Evolutionary conservation across 108 stramenopile genomes (phyloP), one percentile per base, ranked within the genome.

Genomic region (Bacterosira constricta): DNA sequence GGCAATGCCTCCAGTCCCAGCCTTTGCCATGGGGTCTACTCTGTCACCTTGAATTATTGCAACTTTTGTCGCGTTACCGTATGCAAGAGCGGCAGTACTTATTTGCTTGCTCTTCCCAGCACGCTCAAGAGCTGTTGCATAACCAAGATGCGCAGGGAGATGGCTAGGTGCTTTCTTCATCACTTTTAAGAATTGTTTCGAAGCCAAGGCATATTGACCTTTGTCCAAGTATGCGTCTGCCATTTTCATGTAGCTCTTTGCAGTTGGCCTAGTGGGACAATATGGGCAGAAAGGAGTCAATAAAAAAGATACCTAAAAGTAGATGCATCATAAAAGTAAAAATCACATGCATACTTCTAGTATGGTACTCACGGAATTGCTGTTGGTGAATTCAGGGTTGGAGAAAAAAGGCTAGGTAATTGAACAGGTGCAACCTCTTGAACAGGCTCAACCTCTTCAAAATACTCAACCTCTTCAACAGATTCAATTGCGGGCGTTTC

Each of bases 171-270:
- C 69, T 52, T 83, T 83, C 67, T 73, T 74, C 0, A 79, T 78
- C 9, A 83, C 82, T 38, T 83, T 83, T 73, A 80, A 57, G 60
- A 83, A 83, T 60, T 83, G 82, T 34, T 83, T 83, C 30, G 82
- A 79, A 6, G 82, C 82, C 30, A 79, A 32, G 27, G 54, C 12
- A 49, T 60, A 79, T 17, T 83, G 69, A 23, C 76, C 67, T 52
- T 83, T 83, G 54, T 83, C 77, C 2, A 83, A 35, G 27, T 83
- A 83, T 11, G 82, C 82, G 56, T 83, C 82, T 49, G 82, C 82
- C 51, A 83, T 79, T 79, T 83, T 83, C 82, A 83, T 83, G 21
- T 83, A 83, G 42, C 70, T 72, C 44, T 63, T 80, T 31, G 79
- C 79, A 27, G 71, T 62, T 37, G 79, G 59, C 34, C 66, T 80